Evolutionary conservation across 2,329 filamentous ascomycete genomes (phyloP).

Genomic region (Colletotrichum musae): DNA sequence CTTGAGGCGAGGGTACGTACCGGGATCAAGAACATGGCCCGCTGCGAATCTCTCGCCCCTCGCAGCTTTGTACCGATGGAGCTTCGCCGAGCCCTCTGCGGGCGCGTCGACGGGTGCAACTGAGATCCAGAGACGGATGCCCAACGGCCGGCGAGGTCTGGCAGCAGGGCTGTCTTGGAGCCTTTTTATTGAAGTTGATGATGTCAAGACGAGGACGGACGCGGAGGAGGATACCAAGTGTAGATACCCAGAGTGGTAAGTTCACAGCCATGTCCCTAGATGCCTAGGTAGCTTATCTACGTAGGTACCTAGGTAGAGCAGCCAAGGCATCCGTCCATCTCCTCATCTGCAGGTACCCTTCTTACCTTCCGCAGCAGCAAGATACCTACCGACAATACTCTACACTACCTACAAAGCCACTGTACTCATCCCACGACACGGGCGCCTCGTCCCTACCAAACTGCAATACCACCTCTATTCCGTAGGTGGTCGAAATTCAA

Average conservation of each 20-base stretch:
- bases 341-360: not conserved
- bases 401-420: no score
- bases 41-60: no score
- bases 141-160: constrained; percentile 4
- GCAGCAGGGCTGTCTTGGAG: not conserved
- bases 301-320: no score
- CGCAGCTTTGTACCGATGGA: constrained; percentile 7
- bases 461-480: not conserved
- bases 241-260: not conserved
- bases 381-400: no score
- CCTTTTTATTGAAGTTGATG: not conserved
- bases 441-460: not conserved
- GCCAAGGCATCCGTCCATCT: no score
- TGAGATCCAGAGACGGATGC: constrained; percentile 16
- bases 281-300: no score
- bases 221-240: not conserved
- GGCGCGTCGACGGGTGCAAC: constrained; percentile 23
- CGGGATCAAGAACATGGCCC: not conserved
- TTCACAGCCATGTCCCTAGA: no score
- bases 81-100: constrained; percentile 19
- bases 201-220: constrained; percentile 3
- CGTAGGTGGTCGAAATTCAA: not conserved
- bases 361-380: not conserved
- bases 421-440: no score
- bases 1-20: constrained; percentile 32